Conservation (phyloP, 345 rosid genomes). For the Aquilaria sinensis region DNA sequence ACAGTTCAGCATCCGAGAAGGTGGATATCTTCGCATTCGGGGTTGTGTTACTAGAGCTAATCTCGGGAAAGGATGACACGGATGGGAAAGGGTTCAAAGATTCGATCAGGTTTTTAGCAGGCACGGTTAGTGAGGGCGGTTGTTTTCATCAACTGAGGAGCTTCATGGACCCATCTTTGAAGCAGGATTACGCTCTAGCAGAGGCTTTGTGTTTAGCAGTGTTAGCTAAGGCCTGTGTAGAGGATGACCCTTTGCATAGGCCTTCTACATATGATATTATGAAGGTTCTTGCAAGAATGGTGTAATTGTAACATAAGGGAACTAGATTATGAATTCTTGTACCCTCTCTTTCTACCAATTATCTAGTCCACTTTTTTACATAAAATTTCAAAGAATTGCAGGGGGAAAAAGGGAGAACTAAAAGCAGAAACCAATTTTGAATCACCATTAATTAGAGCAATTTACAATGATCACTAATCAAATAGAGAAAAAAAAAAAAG, state of each 20-base stretch:
- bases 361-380: no score
- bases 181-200: conserved; percentile 37
- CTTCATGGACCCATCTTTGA: conserved; percentile 47
- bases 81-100: conserved; percentile 29
- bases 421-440: no score
- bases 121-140: conserved; percentile 35
- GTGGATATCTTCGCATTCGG: conserved; percentile 44
- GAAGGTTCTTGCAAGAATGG: conserved; percentile 50
- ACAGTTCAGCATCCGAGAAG: conserved; percentile 28
- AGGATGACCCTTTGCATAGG: conserved; percentile 47
- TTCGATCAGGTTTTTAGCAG: conserved; percentile 34
- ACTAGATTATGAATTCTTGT: no score
- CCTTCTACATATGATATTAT: conserved; percentile 50
- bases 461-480: no score
- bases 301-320: conserved; percentile 10
- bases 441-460: no score
- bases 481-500: no score
- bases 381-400: no score
- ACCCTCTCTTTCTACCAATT: no score
- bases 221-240: conserved; percentile 54
- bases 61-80: conserved; percentile 33
- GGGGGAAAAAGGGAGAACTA: no score
- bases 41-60: conserved; percentile 45
- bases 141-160: conserved; percentile 50
- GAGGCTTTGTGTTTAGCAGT: conserved; percentile 53